A percentile compares a stretch with the other conserved stretches of the same genome.
Conservation (phyloP, 2,329 filamentous ascomycete species). For the Mycocentrospora acerina region DNA sequence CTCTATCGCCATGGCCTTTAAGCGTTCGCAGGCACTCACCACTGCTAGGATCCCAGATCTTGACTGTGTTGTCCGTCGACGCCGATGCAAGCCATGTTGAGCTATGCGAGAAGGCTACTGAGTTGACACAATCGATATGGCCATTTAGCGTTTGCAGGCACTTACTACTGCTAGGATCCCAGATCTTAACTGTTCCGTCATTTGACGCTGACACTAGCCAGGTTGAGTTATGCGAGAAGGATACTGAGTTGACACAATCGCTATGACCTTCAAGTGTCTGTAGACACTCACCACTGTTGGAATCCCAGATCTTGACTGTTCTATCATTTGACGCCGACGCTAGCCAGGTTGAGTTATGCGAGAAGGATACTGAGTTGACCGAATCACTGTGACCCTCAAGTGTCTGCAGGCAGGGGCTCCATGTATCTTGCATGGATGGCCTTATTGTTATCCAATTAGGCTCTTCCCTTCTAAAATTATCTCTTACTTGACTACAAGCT, state of each 20-base stretch:
- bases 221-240: conserved; percentile 13
- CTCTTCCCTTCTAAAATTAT: background rate
- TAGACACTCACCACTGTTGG: conserved; percentile 10
- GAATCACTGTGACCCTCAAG: conserved; percentile 4
- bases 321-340: background rate
- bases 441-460: conserved; percentile 11
- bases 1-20: conserved; percentile 11
- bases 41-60: conserved; percentile 1
- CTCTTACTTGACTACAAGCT: background rate
- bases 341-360: background rate
- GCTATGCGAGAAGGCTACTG: conserved; percentile 19
- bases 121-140: conserved; percentile 6
- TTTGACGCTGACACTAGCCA: background rate
- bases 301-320: background rate
- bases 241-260: conserved; percentile 6
- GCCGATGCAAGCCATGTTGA: conserved; percentile 8
- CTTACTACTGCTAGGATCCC: background rate
- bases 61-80: conserved; percentile 8
- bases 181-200: background rate
- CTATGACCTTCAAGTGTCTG: conserved; percentile 7
- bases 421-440: conserved; percentile 8
- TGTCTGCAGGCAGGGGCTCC: conserved; percentile 9
- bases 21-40: conserved; percentile 12
- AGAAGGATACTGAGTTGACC: conserved; percentile 6
- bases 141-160: conserved; percentile 2